A percentile compares a stretch with the other conserved stretches of the same genome.
These are phyloP conservation scores for Triadica sebifera DNA, from an alignment of 345 rosid genomes.

Conservation along the genomic window DNA sequence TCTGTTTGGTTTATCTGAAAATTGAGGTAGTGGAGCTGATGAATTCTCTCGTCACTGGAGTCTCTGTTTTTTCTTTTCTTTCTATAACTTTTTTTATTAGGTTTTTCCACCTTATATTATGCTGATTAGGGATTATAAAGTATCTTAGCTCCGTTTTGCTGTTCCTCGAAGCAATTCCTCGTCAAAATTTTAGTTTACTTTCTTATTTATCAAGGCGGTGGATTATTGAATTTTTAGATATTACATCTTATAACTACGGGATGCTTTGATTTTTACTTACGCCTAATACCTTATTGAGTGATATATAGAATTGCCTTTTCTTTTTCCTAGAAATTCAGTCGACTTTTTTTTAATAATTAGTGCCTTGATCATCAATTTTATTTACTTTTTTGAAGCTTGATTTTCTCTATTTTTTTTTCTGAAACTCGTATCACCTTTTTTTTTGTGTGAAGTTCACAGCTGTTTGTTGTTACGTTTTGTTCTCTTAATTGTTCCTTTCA, in stretches of 20 bases:
- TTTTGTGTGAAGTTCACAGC: background rate
- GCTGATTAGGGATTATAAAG: background rate
- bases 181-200: background rate
- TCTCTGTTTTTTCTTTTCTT: background rate
- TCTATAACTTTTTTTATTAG: background rate
- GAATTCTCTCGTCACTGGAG: background rate
- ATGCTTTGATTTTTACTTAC: background rate
- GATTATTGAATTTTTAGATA: background rate
- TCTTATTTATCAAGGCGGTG: background rate
- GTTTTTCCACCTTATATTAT: background rate
- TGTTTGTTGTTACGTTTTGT: background rate
- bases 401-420: background rate
- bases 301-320: too few relatives aligned
- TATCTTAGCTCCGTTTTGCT: background rate
- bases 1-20: slow-evolving; percentile 1
- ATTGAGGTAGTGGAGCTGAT: background rate
- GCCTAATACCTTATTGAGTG: too few relatives aligned
- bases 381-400: background rate
- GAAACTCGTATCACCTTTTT: too few relatives aligned
- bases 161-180: background rate
- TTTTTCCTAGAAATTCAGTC: too few relatives aligned
- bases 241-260: background rate
- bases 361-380: background rate
- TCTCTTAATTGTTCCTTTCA: background rate
- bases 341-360: background rate